Conservation (phyloP, 129 eudicot genomes). For the Centrapalus pauciflorus region DNA sequence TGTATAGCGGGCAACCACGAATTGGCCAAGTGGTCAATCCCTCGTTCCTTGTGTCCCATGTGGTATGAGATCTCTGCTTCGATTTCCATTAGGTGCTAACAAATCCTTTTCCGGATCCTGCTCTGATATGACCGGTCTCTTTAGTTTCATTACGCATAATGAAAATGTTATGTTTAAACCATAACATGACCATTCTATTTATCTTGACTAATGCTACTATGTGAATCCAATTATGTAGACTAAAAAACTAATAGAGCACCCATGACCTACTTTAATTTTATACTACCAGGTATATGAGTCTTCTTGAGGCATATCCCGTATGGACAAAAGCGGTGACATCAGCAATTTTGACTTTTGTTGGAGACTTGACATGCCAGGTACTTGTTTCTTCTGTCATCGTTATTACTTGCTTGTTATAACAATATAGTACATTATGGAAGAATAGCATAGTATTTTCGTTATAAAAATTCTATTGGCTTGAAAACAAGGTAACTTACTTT, state of each 20-base stretch:
- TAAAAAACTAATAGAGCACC: not conserved
- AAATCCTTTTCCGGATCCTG: too few species aligned
- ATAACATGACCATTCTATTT: not conserved
- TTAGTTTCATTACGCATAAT: too few species aligned
- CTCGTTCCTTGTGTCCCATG: not conserved
- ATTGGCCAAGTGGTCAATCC: not conserved
- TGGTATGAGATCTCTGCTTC: too few species aligned
- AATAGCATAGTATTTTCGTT: constrained; percentile 10
- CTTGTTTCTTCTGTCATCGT: not conserved
- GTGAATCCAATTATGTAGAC: not conserved
- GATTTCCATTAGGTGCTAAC: too few species aligned
- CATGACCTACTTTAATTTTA: constrained; percentile 9
- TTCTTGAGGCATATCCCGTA: constrained; percentile 67
- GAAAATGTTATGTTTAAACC: not conserved
- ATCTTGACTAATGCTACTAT: not conserved
- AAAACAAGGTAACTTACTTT: not conserved
- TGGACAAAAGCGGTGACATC: constrained; percentile 80
- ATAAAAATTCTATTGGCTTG: not conserved
- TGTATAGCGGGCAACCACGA: not conserved
- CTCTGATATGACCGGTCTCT: too few species aligned
- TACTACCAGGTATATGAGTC: constrained; percentile 59
- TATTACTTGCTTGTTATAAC: not conserved
- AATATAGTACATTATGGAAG: not conserved
- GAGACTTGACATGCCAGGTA: constrained; percentile 83
- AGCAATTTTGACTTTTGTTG: constrained; percentile 73